phyloP scores from a whole-genome alignment of 108 stramenopile species.

The Nitzschia sp. region DNA sequence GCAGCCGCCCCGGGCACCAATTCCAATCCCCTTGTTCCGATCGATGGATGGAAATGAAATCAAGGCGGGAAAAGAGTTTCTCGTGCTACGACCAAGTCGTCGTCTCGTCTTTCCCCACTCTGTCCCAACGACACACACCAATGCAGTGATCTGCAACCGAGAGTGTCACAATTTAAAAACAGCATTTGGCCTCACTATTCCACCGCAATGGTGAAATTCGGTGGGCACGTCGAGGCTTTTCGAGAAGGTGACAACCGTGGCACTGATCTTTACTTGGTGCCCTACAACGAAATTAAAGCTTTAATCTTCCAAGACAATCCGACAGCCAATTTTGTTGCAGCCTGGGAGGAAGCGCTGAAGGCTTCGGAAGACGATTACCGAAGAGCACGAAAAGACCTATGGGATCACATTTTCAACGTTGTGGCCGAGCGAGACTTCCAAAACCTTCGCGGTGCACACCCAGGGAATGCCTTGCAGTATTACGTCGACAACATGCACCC shows the following conservation, averaged over 20 bases:
- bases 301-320: conserved; percentile 40
- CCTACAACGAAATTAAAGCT: conserved; percentile 63
- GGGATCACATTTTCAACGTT: conserved; percentile 47
- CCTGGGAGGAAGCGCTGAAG: conserved; percentile 51
- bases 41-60: too few species aligned
- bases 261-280: conserved; percentile 49
- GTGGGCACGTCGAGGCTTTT: conserved; percentile 62
- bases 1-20: too few species aligned
- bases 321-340: conserved; percentile 13
- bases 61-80: too few species aligned
- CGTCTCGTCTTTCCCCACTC: too few species aligned
- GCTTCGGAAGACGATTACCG: conserved; percentile 54
- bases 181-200: too few species aligned
- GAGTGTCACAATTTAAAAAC: too few species aligned
- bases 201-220: conserved; percentile 85
- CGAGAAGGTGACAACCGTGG: conserved; percentile 42
- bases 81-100: too few species aligned
- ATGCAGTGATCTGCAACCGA: too few species aligned
- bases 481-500: conserved; percentile 35
- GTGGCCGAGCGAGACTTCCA: conserved; percentile 31
- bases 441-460: conserved; percentile 53
- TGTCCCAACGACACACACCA: too few species aligned
- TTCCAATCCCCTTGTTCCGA: too few species aligned
- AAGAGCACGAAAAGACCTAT: conserved; percentile 47
- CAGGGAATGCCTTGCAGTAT: conserved; percentile 57